Conservation (phyloP, 2,329 filamentous ascomycete genomes). For the Cercospora sp. region DNA sequence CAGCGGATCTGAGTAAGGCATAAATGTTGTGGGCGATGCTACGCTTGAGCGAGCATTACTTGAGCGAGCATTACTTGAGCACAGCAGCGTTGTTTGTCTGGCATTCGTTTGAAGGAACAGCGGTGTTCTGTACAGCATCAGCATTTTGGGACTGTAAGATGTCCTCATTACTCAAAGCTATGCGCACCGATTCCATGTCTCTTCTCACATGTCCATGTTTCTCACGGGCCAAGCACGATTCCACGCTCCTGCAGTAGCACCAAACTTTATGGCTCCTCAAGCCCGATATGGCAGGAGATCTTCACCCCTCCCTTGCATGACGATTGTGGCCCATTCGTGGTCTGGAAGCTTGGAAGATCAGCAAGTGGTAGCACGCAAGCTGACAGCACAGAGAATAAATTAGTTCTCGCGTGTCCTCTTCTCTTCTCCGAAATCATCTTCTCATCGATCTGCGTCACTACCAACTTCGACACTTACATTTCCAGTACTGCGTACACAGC, state of each 20-base stretch:
- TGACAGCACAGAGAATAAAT: not conserved
- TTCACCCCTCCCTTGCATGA: constrained; percentile 12
- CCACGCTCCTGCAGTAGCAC: constrained; percentile 11
- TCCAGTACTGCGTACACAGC: not conserved
- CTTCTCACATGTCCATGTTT: not conserved
- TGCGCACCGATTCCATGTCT: not conserved
- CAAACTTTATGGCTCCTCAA: not conserved
- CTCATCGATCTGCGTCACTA: not conserved
- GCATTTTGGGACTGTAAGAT: not conserved
- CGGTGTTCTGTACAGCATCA: not conserved
- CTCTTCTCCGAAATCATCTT: not conserved
- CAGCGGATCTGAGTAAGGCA: not conserved
- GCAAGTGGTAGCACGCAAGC: not conserved
- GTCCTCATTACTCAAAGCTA: not conserved
- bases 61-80: not conserved
- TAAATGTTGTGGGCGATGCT: not conserved
- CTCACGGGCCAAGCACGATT: constrained; percentile 5
- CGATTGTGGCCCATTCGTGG: constrained; percentile 4
- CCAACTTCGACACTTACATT: not conserved
- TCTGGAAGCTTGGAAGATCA: constrained; percentile 1
- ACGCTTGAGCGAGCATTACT: not conserved
- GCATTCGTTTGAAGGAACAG: not conserved
- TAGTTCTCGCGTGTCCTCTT: not conserved
- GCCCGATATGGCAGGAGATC: constrained; percentile 6
- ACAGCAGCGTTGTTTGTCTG: not conserved